A percentile compares a stretch with the other conserved stretches of the same genome.
phyloP scores from a whole-genome alignment of 2,329 filamentous ascomycete species.

The Colletotrichum aenigma region DNA sequence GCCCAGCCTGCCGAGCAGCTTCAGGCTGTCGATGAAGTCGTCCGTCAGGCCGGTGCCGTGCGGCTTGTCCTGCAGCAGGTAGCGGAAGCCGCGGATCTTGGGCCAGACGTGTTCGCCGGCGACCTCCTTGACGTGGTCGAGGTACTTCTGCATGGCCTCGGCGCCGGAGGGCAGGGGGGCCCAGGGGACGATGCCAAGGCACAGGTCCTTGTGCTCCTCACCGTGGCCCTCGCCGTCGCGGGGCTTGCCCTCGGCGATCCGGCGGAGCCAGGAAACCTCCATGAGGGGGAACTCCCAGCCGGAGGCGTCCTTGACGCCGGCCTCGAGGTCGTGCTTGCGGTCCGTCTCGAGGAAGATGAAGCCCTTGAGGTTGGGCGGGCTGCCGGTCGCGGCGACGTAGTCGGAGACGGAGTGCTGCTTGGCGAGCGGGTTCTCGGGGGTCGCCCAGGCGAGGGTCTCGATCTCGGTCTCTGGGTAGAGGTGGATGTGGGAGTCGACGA shows the following conservation, averaged over 20 bases:
- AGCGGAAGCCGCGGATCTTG: conserved; percentile 80
- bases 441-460: conserved; percentile 72
- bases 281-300: conserved; percentile 73
- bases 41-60: conserved; percentile 66
- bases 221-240: conserved; percentile 62
- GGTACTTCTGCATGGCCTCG: conserved; percentile 66
- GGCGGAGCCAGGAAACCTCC: conserved; percentile 73
- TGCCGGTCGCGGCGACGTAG: conserved; percentile 56
- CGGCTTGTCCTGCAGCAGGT: conserved; percentile 80
- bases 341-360: conserved; percentile 88
- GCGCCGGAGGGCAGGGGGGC: conserved; percentile 77
- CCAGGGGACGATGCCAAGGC: conserved; percentile 80
- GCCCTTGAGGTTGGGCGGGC: conserved; percentile 57
- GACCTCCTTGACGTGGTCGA: conserved; percentile 61
- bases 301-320: conserved; percentile 46
- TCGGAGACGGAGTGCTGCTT: conserved; percentile 68
- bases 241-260: conserved; percentile 67
- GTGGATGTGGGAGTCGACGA: conserved; percentile 93
- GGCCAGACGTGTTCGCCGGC: conserved; percentile 67
- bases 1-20: conserved; percentile 65
- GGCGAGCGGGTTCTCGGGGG: conserved; percentile 60
- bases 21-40: conserved; percentile 69
- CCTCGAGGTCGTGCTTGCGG: conserved; percentile 64
- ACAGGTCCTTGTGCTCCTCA: conserved; percentile 53
- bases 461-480: conserved; percentile 77